Conservation (phyloP, 805 yeast species). For the Yarrowia deformans region DNA sequence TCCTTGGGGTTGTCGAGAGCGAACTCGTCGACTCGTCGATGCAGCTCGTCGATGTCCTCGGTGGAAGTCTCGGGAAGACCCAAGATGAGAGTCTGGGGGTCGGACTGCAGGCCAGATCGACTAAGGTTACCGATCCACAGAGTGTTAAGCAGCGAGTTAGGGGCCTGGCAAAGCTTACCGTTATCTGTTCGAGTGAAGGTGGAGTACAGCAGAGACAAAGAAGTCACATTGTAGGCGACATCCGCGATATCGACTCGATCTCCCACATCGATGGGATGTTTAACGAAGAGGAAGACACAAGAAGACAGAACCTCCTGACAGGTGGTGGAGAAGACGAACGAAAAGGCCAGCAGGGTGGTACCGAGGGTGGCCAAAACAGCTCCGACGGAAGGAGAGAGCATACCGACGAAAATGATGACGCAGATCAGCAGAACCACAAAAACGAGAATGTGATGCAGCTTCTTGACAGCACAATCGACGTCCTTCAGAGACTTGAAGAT, state of each 20-base stretch:
- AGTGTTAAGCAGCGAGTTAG: conserved; percentile 52
- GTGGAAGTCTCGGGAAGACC: conserved; percentile 52
- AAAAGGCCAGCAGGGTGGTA: conserved; percentile 52
- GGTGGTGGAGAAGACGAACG: conserved; percentile 52
- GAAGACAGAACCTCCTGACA: conserved; percentile 53
- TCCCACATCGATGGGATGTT: conserved; percentile 55
- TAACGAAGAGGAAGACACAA: conserved; percentile 53
- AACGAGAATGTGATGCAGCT: conserved; percentile 51
- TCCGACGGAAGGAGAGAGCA: conserved; percentile 53
- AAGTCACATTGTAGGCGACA: conserved; percentile 47
- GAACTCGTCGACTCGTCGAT: conserved; percentile 47
- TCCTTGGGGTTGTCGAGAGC: conserved; percentile 50
- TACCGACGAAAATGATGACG: conserved; percentile 53
- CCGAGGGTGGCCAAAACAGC: conserved; percentile 55
- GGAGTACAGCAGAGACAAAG: conserved; percentile 51
- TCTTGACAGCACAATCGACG: conserved; percentile 53
- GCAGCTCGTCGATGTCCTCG: conserved; percentile 50
- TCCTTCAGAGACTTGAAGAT: conserved; percentile 52
- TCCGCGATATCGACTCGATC: conserved; percentile 50
- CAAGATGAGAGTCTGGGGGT: conserved; percentile 45
- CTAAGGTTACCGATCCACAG: conserved; percentile 52
- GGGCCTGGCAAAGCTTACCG: conserved; percentile 50
- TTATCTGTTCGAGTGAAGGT: conserved; percentile 48
- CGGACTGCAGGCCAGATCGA: conserved; percentile 50
- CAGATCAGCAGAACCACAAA: conserved; percentile 49